Conservation (phyloP, 2,329 filamentous ascomycete species). For the Intubia oerlemansii region DNA sequence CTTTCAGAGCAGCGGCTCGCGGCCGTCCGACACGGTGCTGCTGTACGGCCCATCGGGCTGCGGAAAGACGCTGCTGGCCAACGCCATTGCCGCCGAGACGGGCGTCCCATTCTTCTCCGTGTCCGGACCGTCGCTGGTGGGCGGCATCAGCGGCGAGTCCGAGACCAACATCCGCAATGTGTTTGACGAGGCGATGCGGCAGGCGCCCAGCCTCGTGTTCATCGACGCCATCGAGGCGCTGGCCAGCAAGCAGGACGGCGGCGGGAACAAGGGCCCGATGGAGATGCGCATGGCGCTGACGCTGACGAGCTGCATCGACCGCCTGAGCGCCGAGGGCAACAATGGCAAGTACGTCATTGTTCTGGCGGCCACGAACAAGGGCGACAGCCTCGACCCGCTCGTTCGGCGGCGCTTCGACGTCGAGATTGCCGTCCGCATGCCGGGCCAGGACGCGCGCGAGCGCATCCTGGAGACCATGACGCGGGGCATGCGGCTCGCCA, state of each 20-base stretch:
- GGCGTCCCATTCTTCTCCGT: slow-evolving; percentile 63
- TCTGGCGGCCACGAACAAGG: slow-evolving; percentile 74
- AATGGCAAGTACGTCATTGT: slow-evolving; percentile 44
- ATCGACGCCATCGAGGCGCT: slow-evolving; percentile 88
- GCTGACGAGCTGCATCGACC: slow-evolving; percentile 71
- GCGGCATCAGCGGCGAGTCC: slow-evolving; percentile 74
- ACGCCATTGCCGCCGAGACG: slow-evolving; percentile 56
- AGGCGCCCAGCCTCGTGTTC: slow-evolving; percentile 78
- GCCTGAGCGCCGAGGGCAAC: slow-evolving; percentile 45
- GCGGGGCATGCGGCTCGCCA: slow-evolving; percentile 37
- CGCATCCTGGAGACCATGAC: slow-evolving; percentile 60
- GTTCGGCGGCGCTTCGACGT: slow-evolving; percentile 56
- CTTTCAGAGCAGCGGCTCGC: slow-evolving; percentile 42
- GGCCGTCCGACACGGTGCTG: slow-evolving; percentile 52
- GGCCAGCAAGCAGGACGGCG: slow-evolving; percentile 53
- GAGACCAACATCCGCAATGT: slow-evolving; percentile 71
- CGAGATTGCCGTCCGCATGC: slow-evolving; percentile 73
- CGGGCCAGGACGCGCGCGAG: slow-evolving; percentile 55
- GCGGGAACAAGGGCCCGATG: slow-evolving; percentile 51
- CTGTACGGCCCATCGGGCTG: slow-evolving; percentile 71
- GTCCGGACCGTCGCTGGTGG: slow-evolving; percentile 63
- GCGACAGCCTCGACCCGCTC: slow-evolving; percentile 66
- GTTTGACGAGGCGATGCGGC: slow-evolving; percentile 69
- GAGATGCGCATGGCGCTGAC: slow-evolving; percentile 73
- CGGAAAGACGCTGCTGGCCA: slow-evolving; percentile 68